Percentiles rank a stretch among this genome's conserved stretches.
Conservation (phyloP, 164 flowering plant genomes). For the Pachysandra terminalis region DNA sequence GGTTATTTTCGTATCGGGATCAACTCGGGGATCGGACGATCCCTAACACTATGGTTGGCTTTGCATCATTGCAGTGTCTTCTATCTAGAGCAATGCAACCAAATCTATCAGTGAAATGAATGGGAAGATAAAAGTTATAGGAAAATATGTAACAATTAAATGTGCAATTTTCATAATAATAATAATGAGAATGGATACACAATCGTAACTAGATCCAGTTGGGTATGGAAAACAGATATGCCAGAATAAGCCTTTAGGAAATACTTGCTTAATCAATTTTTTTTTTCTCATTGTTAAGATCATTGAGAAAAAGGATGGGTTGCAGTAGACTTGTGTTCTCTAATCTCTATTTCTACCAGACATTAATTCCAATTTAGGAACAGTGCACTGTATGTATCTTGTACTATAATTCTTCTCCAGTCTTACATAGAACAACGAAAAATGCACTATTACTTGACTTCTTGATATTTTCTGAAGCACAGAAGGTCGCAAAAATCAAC, state of each 20-base stretch:
- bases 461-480: not conserved
- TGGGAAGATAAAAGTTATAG: not conserved
- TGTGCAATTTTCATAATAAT: too few relatives aligned
- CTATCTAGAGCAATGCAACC: not conserved
- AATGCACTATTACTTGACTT: not conserved
- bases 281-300: not conserved
- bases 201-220: not conserved
- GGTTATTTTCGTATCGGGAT: too few relatives aligned
- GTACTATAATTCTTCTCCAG: too few relatives aligned
- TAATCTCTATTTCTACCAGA: too few relatives aligned
- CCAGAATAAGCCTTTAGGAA: not conserved
- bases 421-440: too few relatives aligned
- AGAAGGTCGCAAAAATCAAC: too few relatives aligned
- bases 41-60: too few relatives aligned
- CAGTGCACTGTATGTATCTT: not conserved
- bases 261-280: not conserved
- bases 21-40: too few relatives aligned
- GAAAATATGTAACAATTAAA: not conserved
- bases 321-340: too few relatives aligned
- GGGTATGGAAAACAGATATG: not conserved
- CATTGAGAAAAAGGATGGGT: too few relatives aligned
- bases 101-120: not conserved
- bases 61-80: not conserved
- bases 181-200: not conserved
- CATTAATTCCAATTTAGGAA: not conserved